Conservation (phyloP, 352 stramenopile genomes). For the Phytopythium aichiense region DNA sequence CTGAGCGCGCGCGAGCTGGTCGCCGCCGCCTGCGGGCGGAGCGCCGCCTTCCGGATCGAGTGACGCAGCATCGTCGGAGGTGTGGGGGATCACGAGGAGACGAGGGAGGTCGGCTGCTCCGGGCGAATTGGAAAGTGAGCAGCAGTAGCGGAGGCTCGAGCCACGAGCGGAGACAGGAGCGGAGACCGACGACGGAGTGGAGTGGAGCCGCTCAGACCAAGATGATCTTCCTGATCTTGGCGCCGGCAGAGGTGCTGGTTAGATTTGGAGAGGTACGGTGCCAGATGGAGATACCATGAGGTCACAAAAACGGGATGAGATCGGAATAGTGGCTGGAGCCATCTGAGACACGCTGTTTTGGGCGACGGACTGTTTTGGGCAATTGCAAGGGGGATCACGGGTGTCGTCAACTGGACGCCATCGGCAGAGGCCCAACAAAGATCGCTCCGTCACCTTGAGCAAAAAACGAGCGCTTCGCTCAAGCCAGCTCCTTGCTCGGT, state of each 20-base stretch:
- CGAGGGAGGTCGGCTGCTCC: not conserved
- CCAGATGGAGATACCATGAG: not conserved
- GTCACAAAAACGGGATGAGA: not conserved
- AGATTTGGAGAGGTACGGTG: not conserved
- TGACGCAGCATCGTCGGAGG: conserved; percentile 16
- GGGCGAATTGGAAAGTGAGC: not conserved
- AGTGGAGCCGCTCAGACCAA: not conserved
- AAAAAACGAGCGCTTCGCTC: too few relatives aligned
- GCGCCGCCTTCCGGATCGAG: conserved; percentile 11
- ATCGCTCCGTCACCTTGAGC: too few relatives aligned
- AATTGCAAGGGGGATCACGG: not conserved
- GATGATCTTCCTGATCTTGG: not conserved
- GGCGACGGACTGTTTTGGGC: not conserved
- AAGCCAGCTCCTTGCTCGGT: too few relatives aligned
- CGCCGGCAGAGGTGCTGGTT: not conserved
- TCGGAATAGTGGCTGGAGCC: not conserved
- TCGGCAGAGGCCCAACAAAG: too few relatives aligned
- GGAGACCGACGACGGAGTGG: not conserved
- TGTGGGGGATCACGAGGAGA: not conserved
- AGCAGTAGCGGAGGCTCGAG: not conserved
- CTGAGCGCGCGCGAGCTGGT: conserved; percentile 16
- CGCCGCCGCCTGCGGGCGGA: not conserved
- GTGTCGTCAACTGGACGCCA: not conserved
- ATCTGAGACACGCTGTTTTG: not conserved
- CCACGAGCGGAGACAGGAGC: not conserved